phyloP scores from a whole-genome alignment of 2,329 filamentous ascomycete species.

The Aaosphaeria pasadenensis region DNA sequence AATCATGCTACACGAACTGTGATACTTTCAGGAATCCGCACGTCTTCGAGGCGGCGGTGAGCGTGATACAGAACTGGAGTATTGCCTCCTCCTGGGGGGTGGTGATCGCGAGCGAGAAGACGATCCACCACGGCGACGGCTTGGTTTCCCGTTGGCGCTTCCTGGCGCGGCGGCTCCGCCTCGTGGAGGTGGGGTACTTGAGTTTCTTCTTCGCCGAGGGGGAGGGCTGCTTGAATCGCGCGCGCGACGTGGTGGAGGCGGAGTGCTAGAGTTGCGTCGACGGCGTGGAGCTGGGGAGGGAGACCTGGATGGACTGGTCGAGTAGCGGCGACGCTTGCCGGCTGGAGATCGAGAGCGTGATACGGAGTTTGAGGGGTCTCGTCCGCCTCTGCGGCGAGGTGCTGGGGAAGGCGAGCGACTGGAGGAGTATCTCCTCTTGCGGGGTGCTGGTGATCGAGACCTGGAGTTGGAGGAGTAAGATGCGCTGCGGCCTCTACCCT shows the following conservation, averaged over 20 bases:
- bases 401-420: constrained; percentile 17
- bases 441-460: constrained; percentile 20
- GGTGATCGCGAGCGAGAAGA: not conserved
- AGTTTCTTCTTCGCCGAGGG: not conserved
- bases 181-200: not conserved
- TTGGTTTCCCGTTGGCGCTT: not conserved
- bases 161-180: too few relatives aligned
- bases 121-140: not conserved
- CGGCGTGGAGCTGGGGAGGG: constrained; percentile 6
- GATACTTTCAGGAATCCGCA: too few relatives aligned
- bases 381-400: not conserved
- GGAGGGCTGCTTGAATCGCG: constrained; percentile 1
- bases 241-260: not conserved
- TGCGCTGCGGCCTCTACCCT: constrained; percentile 13
- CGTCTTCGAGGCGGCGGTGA: constrained; percentile 7
- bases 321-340: constrained; percentile 4
- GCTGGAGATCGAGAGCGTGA: constrained; percentile 8
- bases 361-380: not conserved
- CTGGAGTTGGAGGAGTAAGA: constrained; percentile 12
- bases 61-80: constrained; percentile 1
- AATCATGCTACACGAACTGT: too few relatives aligned
- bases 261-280: not conserved
- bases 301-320: constrained; percentile 2
- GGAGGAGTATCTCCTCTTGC: constrained; percentile 23
- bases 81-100: constrained; percentile 1